Conservation (phyloP, 1,284 basidiomycete species). For the Bondarzewia mesenterica region DNA sequence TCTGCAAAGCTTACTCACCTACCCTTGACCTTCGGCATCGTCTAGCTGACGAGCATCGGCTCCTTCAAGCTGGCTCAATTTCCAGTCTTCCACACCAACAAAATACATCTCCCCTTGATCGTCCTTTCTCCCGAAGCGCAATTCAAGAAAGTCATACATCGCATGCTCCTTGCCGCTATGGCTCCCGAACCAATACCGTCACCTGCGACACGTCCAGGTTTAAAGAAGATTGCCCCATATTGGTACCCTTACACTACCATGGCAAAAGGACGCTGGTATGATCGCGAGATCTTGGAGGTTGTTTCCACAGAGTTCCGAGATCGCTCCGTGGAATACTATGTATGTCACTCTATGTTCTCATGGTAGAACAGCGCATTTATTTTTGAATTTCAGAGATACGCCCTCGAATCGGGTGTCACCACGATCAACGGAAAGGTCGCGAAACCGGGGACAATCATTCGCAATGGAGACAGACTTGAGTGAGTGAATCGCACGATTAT, state of each 20-base stretch:
- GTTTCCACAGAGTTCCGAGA: constrained; percentile 88
- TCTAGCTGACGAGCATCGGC: too few relatives aligned
- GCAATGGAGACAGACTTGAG: constrained; percentile 89
- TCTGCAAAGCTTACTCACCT: too few relatives aligned
- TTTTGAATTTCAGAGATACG: constrained; percentile 59
- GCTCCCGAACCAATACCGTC: constrained; percentile 23
- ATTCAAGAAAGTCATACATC: constrained; percentile 44
- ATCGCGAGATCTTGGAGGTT: constrained; percentile 78
- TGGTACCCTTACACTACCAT: constrained; percentile 86
- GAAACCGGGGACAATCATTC: constrained; percentile 71
- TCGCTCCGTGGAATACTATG: constrained; percentile 88
- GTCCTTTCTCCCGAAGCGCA: constrained; percentile 39
- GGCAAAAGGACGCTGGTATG: constrained; percentile 87
- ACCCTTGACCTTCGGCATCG: too few relatives aligned
- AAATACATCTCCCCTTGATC: constrained; percentile 35
- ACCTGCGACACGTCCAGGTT: constrained; percentile 25
- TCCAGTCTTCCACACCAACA: constrained; percentile 13
- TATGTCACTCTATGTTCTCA: constrained; percentile 33
- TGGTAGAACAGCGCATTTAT: not conserved
- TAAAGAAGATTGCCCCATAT: constrained; percentile 69
- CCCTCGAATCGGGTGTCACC: constrained; percentile 90
- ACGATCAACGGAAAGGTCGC: constrained; percentile 87
- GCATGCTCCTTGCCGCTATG: constrained; percentile 42
- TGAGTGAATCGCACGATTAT: constrained; percentile 28
- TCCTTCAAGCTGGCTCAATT: constrained; percentile 7